Base-by-base conservation (phyloP, 768 basidiomycete genomes). In the Mycena olivaceomarginata region DNA sequence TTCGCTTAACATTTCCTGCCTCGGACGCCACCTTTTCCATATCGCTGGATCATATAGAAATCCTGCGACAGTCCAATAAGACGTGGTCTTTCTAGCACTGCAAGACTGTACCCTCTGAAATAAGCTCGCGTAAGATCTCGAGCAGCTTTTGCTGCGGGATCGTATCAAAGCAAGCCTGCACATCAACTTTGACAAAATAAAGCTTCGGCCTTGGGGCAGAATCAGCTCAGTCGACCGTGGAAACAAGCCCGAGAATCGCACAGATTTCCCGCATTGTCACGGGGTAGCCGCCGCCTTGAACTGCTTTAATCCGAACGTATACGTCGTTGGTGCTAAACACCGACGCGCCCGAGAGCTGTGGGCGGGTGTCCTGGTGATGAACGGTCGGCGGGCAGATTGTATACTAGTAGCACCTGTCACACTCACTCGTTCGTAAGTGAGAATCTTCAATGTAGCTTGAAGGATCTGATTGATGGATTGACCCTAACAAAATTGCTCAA, bases 111-210 rank as follows among this genome's bases (percentile, higher is more conserved):
- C 96, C n/a, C 87, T 96, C 93, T 0, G 93, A 92, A 64, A 99
- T 88, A 4, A 99, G 82, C 4, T 92, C 86, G 12, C 91, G 89
- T 39, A 99, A 84, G 48, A 99, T 96, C 51, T 91, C 88, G 43
- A 99, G 85, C 59, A 99, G 85, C 81, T 94, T 97, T 10, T 91
- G 89, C 84, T 99, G 98, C 45, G 97, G 93, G 74, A 99, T 99
- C 0, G 95, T 97, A 85, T 99, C 98, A 87, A 99, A 99, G 80
- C 97, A 98, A 9, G 98, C 94, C 76, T 95, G 95, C 20, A 99
- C 97, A 82, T 99, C 98, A 37, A 98, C 92, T 84, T 99, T 99
- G 67, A 97, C 98, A 81, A 99, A 98, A 85, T 97, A 99, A 8
- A 99, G 85, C 77, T 93, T 93, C 0, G 98, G 97, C 48, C 98